A percentile compares a stretch with the other conserved stretches of the same genome.
These are phyloP conservation scores for Fomitopsis betulina DNA, from an alignment of 1,284 basidiomycete genomes.

Conservation along the genomic window DNA sequence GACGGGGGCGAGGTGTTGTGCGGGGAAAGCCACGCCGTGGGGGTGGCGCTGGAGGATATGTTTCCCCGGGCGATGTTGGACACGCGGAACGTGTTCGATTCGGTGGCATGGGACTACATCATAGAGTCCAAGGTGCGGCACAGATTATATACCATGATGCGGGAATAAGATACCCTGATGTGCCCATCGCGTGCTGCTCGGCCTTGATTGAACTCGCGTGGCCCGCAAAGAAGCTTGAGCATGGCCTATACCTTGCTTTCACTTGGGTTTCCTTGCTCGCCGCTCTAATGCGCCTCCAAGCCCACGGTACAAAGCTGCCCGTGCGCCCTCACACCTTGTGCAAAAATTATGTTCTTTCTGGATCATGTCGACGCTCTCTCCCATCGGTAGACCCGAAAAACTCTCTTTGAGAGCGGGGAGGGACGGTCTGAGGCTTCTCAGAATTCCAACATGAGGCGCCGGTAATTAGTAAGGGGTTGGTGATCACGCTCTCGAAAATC, in stretches of 20 bases:
- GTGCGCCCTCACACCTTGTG: conserved; percentile 21
- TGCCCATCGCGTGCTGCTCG: not conserved
- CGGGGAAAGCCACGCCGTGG: not conserved
- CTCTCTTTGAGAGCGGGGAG: conserved; percentile 23
- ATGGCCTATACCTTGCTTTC: not conserved
- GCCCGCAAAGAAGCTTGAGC: too few relatives aligned
- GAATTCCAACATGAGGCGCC: too few relatives aligned
- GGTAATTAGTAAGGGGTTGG: too few relatives aligned
- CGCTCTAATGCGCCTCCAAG: too few relatives aligned
- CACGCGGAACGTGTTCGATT: not conserved
- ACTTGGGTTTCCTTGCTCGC: not conserved
- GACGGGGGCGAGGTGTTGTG: not conserved
- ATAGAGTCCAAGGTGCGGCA: not conserved
- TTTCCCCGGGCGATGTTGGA: not conserved
- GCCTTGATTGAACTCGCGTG: not conserved
- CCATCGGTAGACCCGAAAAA: too few relatives aligned
- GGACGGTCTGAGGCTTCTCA: too few relatives aligned
- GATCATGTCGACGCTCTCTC: conserved; percentile 20
- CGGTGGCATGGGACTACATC: not conserved
- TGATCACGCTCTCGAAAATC: too few relatives aligned
- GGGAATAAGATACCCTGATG: not conserved
- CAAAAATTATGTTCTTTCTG: conserved; percentile 31
- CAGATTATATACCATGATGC: not conserved
- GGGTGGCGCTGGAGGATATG: not conserved
- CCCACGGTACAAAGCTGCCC: too few relatives aligned